Evolutionary conservation across 176 grass and related monocot genomes (phyloP), one percentile per base, ranked within the genome.

Genomic region (Triticum dicoccoides): DNA sequence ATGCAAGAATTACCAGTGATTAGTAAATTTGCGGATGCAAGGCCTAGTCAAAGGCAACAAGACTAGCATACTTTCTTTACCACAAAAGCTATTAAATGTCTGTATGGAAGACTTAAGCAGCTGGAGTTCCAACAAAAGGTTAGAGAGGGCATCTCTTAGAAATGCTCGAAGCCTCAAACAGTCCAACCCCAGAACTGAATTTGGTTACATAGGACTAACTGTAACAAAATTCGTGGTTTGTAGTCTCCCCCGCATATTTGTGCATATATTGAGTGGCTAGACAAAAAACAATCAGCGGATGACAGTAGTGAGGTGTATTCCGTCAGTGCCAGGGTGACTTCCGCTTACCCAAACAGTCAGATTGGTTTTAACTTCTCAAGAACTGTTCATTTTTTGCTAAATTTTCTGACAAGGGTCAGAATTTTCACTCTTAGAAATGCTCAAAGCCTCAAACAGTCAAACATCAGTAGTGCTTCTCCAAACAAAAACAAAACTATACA

Each of bases 1-100:
- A 61, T 67, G 37, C 17, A 67, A 4, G 14, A 73, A 24, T 73
- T 52, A 56, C 27, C 47, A 56, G 18, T 77, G 27, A 56, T 3
- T 4, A 70, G 21, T 35, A 77, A 88, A 78, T 69, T 35, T 18
- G 47, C 25, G 37, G 14, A 61, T 77, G 47, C 69, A 75, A 83
- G 49, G 59, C 52, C 15, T 39, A 14, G 44, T 65, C 34, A 77
- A 68, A 39, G 17, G 76, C 2, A 80, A 80, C 15, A 49, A 45
- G 5, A 64, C 11, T 3, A 72, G 7, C 23, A 79, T 65, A 83
- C 21, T 69, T 35, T 45, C 72, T 30, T 32, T 32, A 76, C 24
- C 25, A 52, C 25, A 2, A 76, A 8, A 33, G 45, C 45, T 54
- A 54, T 54, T 54, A 76, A 76, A 51, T 76, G 45, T 27, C 47